These are phyloP conservation scores for Lactarius hatsudake DNA, from an alignment of 768 basidiomycete species.

Conservation along the genomic window DNA sequence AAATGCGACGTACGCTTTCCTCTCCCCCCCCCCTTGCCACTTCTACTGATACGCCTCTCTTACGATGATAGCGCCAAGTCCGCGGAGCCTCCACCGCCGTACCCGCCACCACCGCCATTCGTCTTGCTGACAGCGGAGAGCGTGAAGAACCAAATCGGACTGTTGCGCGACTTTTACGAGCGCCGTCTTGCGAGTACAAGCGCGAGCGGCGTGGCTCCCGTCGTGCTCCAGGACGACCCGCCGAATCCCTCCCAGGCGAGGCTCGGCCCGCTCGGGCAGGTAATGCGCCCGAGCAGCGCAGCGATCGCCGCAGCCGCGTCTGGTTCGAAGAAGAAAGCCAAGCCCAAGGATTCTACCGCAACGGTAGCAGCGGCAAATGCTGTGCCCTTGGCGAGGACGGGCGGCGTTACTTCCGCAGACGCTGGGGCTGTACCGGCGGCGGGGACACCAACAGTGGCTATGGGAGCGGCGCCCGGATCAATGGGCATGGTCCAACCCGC, in stretches of 20 bases:
- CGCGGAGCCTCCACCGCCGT: constrained; percentile 75
- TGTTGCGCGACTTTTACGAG: constrained; percentile 77
- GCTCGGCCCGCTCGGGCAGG: constrained; percentile 78
- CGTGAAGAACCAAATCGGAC: constrained; percentile 77
- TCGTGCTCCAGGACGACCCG: constrained; percentile 61
- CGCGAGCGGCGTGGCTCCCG: constrained; percentile 9
- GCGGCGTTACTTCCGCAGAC: neutral
- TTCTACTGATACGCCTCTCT: neutral
- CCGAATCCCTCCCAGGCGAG: constrained; percentile 59
- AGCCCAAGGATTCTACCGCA: constrained; percentile 30
- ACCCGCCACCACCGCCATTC: constrained; percentile 82
- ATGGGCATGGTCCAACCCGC: neutral
- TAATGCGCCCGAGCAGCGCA: constrained; percentile 50
- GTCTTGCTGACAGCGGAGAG: constrained; percentile 63
- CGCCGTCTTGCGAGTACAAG: constrained; percentile 42
- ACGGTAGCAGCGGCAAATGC: too few relatives aligned
- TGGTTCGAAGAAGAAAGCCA: constrained; percentile 61
- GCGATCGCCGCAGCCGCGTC: constrained; percentile 39
- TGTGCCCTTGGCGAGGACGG: neutral
- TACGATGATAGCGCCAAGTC: constrained; percentile 50
- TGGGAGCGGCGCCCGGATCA: neutral
- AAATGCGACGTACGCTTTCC: constrained; percentile 48
- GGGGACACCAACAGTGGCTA: neutral
- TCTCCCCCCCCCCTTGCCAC: constrained; percentile 2
- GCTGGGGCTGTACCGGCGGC: neutral